A percentile compares a stretch with the other conserved stretches of the same genome.
phyloP scores from a whole-genome alignment of 208 protist species.

The Tetramitus jugosus region DNA sequence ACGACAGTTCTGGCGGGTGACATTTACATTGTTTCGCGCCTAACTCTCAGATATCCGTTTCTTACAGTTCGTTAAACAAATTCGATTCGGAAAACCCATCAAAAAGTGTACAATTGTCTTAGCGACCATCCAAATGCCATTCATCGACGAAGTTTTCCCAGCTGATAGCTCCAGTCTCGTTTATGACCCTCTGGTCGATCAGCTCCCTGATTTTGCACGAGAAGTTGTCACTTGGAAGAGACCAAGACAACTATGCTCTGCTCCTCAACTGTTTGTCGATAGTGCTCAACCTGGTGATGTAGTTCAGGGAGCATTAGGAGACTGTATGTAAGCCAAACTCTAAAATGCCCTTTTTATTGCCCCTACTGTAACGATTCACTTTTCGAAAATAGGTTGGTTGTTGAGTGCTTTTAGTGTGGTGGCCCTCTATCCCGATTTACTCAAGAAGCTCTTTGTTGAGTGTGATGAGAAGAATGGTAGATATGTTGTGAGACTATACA shows the following conservation, averaged over 20 bases:
- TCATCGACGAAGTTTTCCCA: conserved; percentile 7
- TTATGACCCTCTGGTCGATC: neutral
- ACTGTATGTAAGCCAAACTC: no score
- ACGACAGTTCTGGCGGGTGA: no score
- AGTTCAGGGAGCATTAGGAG: neutral
- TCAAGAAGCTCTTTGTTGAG: conserved; percentile 7
- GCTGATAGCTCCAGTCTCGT: neutral
- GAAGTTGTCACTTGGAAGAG: neutral
- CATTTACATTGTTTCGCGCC: no score
- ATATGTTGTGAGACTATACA: conserved; percentile 9
- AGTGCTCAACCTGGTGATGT: neutral
- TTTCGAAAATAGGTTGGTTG: no score
- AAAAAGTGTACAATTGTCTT: no score
- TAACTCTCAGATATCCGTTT: no score
- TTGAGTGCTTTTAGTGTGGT: neutral
- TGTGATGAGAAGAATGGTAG: neutral
- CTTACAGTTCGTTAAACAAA: no score
- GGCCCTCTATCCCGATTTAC: neutral
- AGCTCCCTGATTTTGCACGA: neutral
- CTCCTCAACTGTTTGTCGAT: neutral
- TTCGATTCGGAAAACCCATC: no score
- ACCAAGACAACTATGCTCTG: neutral
- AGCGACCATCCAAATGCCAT: no score
- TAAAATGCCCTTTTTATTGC: no score
- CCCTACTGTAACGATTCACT: no score